These are phyloP conservation scores for Berkeleyomyces rouxiae DNA, from an alignment of 2,329 filamentous ascomycete species.

Conservation along the genomic window DNA sequence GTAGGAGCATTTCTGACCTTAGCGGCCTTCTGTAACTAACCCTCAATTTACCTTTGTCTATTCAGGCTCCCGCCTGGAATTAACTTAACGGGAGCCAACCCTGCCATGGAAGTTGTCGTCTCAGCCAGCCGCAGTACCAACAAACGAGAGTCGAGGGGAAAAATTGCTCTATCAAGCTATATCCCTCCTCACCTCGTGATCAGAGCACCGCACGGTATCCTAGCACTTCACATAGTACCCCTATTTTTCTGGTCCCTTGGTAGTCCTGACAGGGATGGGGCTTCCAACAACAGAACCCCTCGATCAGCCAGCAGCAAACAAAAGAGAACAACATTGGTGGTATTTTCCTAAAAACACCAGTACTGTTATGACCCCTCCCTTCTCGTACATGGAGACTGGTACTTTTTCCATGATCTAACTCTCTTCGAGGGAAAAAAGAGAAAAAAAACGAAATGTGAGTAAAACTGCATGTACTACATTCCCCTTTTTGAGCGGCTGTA, in stretches of 20 bases:
- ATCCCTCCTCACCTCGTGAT: not conserved
- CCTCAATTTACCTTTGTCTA: not conserved
- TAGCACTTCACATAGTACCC: no score
- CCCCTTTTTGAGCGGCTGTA: not conserved
- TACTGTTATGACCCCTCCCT: no score
- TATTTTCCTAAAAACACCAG: no score
- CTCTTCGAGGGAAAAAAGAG: not conserved
- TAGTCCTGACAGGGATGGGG: not conserved
- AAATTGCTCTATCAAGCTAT: not conserved
- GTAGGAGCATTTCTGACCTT: not conserved
- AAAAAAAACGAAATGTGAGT: not conserved
- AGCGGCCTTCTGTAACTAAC: conserved; percentile 1
- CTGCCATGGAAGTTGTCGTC: not conserved
- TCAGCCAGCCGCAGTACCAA: no score
- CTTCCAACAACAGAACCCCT: not conserved
- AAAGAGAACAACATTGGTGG: no score
- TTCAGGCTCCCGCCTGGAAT: not conserved
- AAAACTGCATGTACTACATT: not conserved
- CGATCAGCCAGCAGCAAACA: not conserved
- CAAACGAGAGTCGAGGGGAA: no score
- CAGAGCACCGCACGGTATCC: not conserved
- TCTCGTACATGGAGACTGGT: not conserved
- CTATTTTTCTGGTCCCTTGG: not conserved
- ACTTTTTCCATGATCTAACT: not conserved
- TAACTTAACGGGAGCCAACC: not conserved